Evolutionary conservation across 495 filamentous ascomycete genomes (phyloP), one percentile per base, ranked within the genome.

Genomic region (Aspergillus haitiensis): DNA sequence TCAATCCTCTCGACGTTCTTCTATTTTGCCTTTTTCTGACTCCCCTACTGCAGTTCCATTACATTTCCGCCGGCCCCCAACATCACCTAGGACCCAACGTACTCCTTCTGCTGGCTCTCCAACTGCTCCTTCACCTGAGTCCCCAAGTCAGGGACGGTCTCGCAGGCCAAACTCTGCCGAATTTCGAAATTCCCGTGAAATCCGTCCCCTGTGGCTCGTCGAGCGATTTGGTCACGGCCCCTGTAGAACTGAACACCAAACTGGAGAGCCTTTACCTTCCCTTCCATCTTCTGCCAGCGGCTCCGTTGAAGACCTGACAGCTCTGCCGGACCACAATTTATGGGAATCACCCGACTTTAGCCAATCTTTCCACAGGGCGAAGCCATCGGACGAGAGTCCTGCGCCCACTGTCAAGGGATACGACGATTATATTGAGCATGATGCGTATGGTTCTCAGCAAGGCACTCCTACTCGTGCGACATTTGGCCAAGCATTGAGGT

Each of bases 21-120:
- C 76, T 13, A 37, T 70, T n/a, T 60, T 67, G 42, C 73, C 64
- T 7, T 69, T 69, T 10, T 68, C 48, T 5, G 74, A 75, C 15
- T 81, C 79, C 13, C 77, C 81, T 11, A 81, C 81, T 15, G 78
- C 79, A 7, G 73, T 83, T 15, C 80, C 80, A 10, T 37, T 82
- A 53, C 70, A 78, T 62, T 82, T 82, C 68, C 76, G 78, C 40
- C 74, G 70, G 13, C 74, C 77, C 1, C 81, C 77, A 39, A 68
- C 70, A 10, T 81, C 76, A 6, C 77, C 76, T 8, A 58, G 72
- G 7, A 55, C 70, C 3, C 61, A 67, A 6, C 73, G 76, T 15
- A 71, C 73, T 12, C 65, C 71, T 1, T 74, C 80, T 12, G 61
- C 63, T 35, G 67, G 62, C 13, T 71, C 70, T 13, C 57, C 70